Conservation (phyloP, 805 yeast species). For the Starmera dryadoides region DNA sequence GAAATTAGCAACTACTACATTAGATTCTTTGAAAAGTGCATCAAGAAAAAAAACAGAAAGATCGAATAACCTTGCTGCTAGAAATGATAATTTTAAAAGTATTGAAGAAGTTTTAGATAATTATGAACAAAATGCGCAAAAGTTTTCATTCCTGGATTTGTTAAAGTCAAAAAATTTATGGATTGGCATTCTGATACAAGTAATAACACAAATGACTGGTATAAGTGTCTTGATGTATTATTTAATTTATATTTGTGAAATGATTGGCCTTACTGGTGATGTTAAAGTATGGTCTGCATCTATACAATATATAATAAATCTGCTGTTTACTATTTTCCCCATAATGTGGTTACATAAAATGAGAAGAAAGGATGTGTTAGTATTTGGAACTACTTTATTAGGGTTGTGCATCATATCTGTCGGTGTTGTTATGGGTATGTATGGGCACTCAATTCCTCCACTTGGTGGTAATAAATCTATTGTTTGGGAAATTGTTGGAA, state of each 20-base stretch:
- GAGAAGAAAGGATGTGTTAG: constrained; percentile 39
- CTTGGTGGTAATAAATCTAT: constrained; percentile 25
- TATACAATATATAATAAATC: constrained; percentile 32
- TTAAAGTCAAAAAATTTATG: constrained; percentile 27
- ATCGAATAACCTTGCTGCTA: constrained; percentile 1
- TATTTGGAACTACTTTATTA: constrained; percentile 34
- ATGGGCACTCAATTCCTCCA: constrained; percentile 26
- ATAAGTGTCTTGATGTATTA: constrained; percentile 37
- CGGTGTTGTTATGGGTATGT: constrained; percentile 27
- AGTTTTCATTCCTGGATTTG: constrained; percentile 24
- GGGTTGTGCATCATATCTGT: constrained; percentile 28
- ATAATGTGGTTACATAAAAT: constrained; percentile 33
- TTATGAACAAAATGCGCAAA: constrained; percentile 19
- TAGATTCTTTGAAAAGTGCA: constrained; percentile 9
- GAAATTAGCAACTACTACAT: constrained; percentile 27
- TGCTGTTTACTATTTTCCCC: constrained; percentile 36
- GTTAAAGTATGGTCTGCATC: constrained; percentile 27
- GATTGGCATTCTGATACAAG: constrained; percentile 31
- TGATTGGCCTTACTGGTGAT: constrained; percentile 35
- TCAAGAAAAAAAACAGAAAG: constrained; percentile 5
- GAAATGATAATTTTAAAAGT: constrained; percentile 9
- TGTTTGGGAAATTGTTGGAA: constrained; percentile 27
- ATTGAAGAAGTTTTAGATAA: constrained; percentile 16
- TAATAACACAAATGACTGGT: constrained; percentile 38
- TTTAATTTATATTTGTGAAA: constrained; percentile 37